phyloP scores from a whole-genome alignment of 352 stramenopile genomes.

The Pythium inflatum region DNA sequence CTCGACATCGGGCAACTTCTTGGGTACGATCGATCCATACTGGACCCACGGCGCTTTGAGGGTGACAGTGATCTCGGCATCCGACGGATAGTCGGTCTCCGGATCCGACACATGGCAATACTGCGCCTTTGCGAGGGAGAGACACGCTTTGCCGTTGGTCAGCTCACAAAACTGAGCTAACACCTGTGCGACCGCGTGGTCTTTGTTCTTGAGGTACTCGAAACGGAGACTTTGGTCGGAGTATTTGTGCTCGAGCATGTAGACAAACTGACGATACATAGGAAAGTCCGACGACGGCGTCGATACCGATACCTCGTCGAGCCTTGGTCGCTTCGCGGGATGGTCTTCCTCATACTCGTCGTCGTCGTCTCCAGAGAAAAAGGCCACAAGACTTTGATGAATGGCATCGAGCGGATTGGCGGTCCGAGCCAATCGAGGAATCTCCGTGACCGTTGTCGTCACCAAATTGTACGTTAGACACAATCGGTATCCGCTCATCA shows the following conservation, averaged over 20 bases:
- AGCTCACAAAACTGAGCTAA: conserved; percentile 28
- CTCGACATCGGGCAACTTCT: neutral
- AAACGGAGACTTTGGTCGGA: conserved; percentile 18
- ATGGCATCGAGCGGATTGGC: neutral
- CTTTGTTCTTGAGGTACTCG: conserved; percentile 31
- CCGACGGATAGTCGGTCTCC: conserved; percentile 7
- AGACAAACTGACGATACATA: conserved; percentile 25
- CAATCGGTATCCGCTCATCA: conserved; percentile 24
- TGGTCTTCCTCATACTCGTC: too few species aligned
- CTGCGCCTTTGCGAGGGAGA: conserved; percentile 21
- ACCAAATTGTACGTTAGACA: conserved; percentile 35
- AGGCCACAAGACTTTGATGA: neutral
- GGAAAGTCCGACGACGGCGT: too few species aligned
- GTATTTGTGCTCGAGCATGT: conserved; percentile 33
- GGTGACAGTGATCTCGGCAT: conserved; percentile 12
- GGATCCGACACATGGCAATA: conserved; percentile 19
- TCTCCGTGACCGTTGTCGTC: neutral
- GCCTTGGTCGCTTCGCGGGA: too few species aligned
- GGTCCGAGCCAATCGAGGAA: conserved; percentile 19
- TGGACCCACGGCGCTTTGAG: conserved; percentile 22
- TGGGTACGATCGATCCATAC: neutral
- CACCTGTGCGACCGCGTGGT: conserved; percentile 12
- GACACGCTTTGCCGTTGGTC: neutral
- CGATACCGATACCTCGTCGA: too few species aligned
- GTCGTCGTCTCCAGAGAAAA: too few species aligned